Evolutionary conservation across 257 asterid species (phyloP).

Genomic region (Misopates orontium): DNA sequence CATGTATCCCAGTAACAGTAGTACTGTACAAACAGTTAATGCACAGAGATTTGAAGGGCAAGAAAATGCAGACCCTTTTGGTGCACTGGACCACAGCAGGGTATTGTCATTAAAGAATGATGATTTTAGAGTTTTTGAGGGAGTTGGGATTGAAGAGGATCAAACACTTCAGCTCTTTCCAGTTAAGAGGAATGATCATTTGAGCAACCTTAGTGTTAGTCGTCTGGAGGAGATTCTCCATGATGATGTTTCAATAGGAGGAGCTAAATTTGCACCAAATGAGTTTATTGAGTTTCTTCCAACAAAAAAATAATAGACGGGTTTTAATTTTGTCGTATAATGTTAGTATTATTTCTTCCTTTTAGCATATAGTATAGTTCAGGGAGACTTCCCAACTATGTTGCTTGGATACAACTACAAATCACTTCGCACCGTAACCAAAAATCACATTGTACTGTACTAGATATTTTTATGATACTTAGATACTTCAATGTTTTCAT

Average conservation of each 20-base stretch:
- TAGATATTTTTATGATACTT: too few relatives aligned
- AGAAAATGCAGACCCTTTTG: conserved; percentile 31
- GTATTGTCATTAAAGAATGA: conserved; percentile 13
- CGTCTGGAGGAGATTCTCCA: conserved; percentile 8
- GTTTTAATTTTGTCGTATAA: not conserved
- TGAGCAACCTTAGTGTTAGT: not conserved
- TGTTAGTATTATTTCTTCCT: too few relatives aligned
- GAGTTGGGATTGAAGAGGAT: conserved; percentile 17
- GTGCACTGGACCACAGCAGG: conserved; percentile 19
- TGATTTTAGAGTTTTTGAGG: too few relatives aligned
- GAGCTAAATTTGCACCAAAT: conserved; percentile 29
- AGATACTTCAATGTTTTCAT: too few relatives aligned
- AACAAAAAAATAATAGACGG: conserved; percentile 30
- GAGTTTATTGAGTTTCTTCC: conserved; percentile 63
- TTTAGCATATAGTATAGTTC: too few relatives aligned
- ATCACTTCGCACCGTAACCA: too few relatives aligned
- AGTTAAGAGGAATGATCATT: conserved; percentile 16
- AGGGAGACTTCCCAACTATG: too few relatives aligned
- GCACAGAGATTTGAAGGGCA: conserved; percentile 18
- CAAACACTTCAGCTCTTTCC: conserved; percentile 64
- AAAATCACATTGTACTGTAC: too few relatives aligned
- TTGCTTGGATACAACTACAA: too few relatives aligned
- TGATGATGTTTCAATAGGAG: conserved; percentile 22
- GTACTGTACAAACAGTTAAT: conserved; percentile 17
- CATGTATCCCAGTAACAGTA: conserved; percentile 17